Conservation (phyloP, 2,329 filamentous ascomycete species). For the Botryotinia convoluta region DNA sequence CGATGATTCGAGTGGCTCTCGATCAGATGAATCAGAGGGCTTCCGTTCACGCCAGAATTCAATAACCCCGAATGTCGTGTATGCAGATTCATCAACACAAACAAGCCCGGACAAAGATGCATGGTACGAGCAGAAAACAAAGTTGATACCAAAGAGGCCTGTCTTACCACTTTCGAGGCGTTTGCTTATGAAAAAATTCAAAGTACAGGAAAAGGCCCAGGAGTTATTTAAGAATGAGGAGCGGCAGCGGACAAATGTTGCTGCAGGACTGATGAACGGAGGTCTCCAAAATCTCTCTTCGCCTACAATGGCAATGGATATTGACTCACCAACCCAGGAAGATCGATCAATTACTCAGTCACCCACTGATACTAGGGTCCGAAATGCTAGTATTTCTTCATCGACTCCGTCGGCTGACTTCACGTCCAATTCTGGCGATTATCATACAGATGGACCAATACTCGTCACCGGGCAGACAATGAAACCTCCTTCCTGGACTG, state of each 20-base stretch:
- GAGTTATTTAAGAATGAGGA: conserved; percentile 16
- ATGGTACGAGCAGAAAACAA: conserved; percentile 34
- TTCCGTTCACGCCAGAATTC: conserved; percentile 31
- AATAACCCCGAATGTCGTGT: conserved; percentile 28
- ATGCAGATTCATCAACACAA: conserved; percentile 35
- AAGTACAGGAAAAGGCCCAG: conserved; percentile 26
- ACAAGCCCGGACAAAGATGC: conserved; percentile 37
- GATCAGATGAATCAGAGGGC: conserved; percentile 21
- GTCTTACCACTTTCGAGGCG: conserved; percentile 35
- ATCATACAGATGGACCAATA: conserved; percentile 33
- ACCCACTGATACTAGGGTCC: conserved; percentile 29
- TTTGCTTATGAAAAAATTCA: conserved; percentile 36
- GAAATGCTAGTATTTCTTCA: conserved; percentile 32
- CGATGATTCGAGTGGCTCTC: conserved; percentile 22
- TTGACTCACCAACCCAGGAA: conserved; percentile 26
- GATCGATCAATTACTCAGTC: conserved; percentile 26
- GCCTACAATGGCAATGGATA: conserved; percentile 30
- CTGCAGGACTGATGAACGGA: conserved; percentile 18
- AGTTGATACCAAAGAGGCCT: conserved; percentile 27
- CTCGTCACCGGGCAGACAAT: conserved; percentile 27
- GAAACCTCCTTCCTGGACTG: conserved; percentile 38
- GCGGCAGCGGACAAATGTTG: conserved; percentile 19
- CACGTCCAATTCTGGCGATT: conserved; percentile 26
- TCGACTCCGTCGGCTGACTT: conserved; percentile 32
- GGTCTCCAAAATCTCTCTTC: conserved; percentile 24